phyloP scores from a whole-genome alignment of 257 asterid genomes.

The Lycium barbarum region DNA sequence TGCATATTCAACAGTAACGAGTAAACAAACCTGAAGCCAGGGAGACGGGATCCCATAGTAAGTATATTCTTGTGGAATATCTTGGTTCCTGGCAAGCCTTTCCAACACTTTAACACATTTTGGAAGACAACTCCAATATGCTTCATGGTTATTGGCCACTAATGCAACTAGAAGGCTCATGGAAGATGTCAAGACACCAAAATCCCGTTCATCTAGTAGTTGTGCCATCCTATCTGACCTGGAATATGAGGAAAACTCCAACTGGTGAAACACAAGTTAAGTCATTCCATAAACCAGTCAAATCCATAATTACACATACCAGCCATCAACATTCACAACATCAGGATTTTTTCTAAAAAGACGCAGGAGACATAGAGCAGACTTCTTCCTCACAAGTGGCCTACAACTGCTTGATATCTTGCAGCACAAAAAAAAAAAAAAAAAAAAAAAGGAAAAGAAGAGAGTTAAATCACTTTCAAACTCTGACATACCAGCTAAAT shows the following conservation, averaged over 20 bases:
- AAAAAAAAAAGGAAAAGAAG: constrained; percentile 33
- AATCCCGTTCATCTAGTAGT: constrained; percentile 96
- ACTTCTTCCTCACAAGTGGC: constrained; percentile 99
- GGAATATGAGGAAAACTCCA: constrained; percentile 39
- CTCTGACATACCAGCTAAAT: constrained; percentile 18
- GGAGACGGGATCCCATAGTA: constrained; percentile 99
- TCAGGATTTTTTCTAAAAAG: constrained; percentile 96
- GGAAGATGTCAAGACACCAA: constrained; percentile 97
- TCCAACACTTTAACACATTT: constrained; percentile 92
- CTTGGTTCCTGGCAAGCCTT: constrained; percentile 96
- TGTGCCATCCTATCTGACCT: constrained; percentile 99
- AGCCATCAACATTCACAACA: constrained; percentile 98
- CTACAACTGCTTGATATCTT: constrained; percentile 96
- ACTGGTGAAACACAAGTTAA: constrained; percentile 11
- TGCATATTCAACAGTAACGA: constrained; percentile 23
- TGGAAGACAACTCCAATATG: constrained; percentile 97
- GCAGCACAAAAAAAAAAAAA: constrained; percentile 40
- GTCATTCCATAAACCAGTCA: constrained; percentile 10
- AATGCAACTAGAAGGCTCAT: constrained; percentile 96
- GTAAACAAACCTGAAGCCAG: constrained; percentile 92
- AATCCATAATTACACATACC: constrained; percentile 47
- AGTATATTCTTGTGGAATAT: constrained; percentile 97
- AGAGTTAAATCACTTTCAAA: constrained; percentile 27
- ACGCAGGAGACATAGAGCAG: constrained; percentile 96
- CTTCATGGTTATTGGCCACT: constrained; percentile 94